Conservation (phyloP, 2,329 filamentous ascomycete genomes). For the Calonectria pseudoturangicola region DNA sequence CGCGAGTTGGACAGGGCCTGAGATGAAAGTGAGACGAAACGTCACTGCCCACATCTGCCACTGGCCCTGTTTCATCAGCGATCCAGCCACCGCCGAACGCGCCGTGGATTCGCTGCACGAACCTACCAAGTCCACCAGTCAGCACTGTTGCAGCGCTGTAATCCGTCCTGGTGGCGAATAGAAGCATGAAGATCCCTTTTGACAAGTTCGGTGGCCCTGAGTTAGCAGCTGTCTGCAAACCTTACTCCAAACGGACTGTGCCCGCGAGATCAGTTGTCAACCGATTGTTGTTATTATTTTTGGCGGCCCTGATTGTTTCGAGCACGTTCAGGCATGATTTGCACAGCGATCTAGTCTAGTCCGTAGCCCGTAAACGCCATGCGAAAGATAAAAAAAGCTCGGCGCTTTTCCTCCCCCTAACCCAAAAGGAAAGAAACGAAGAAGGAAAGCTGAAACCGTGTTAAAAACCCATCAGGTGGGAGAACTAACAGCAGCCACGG, state of each 20-base stretch:
- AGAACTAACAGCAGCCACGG: slow-evolving; percentile 46
- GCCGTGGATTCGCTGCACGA: slow-evolving; percentile 34
- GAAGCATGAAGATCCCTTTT: slow-evolving; percentile 21
- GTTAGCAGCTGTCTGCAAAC: not conserved
- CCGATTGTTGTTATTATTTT: not conserved
- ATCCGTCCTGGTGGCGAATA: slow-evolving; percentile 20
- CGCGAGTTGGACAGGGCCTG: slow-evolving; percentile 21
- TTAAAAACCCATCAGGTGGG: slow-evolving; percentile 27
- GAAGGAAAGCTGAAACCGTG: slow-evolving; percentile 21
- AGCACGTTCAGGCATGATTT: not conserved
- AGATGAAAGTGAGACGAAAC: slow-evolving; percentile 51
- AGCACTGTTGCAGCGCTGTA: slow-evolving; percentile 13
- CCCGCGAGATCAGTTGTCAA: not conserved
- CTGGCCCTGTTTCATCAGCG: slow-evolving; percentile 50
- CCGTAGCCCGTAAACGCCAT: not conserved
- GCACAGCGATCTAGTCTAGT: not conserved
- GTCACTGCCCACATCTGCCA: slow-evolving; percentile 43
- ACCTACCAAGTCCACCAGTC: slow-evolving; percentile 19
- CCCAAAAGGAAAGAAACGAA: not conserved
- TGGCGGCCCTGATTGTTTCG: not conserved
- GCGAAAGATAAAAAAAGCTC: not conserved
- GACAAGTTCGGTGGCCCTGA: not conserved
- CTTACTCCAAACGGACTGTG: not conserved
- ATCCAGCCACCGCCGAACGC: slow-evolving; percentile 24
- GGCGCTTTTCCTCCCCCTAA: not conserved